Base-by-base conservation (phyloP, 371 early-diverging fungal species). In the Nematocida sp. region DNA sequence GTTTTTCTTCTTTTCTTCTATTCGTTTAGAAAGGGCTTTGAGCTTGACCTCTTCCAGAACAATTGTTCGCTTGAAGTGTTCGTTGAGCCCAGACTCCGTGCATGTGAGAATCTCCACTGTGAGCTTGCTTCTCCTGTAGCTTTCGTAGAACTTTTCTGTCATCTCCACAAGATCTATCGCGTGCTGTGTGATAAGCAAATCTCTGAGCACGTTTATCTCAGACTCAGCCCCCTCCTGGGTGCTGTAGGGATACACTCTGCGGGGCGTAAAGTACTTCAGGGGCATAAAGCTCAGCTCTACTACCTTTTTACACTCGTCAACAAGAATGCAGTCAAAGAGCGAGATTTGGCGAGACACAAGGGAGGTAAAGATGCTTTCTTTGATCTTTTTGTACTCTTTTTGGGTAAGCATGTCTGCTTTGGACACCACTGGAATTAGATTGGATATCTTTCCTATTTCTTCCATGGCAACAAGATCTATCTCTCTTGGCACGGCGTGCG, bases 341-440 rank as follows among this genome's bases (percentile, higher is more conserved):
- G 40, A 23, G 17, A 81, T 77, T 29, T 41, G 41, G 25, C 67
- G 64, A 21, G 23, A 7, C n/a, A 64, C 48, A 11, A 81, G 23
- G 1, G 25, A 34, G 19, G 60, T 56, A 32, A 58, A 46, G 5
- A 70, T 8, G 27, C 27, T 3, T 7, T 76, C 67, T 66, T 75
- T 77, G 13, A 80, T 51, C 17, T 36, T 45, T 23, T 58, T 57
- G 41, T 65, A 63, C 52, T 79, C 64, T 5, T 54, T 32, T 4
- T 58, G 64, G 21, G 63, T 65, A 17, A 81, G 53, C 34, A 77
- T 58, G 56, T 83, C 83, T 45, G 77, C 55, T 54, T 83, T 81
- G 32, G 66, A 46, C 34, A 83, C 63, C 21, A 83, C 55, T 7
- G 83, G 81, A 23, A 83, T 76, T 8, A 83, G 13, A 53, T 78